A percentile compares a stretch with the other conserved stretches of the same genome.
Evolutionary conservation across 768 basidiomycete species (phyloP).

Genomic region (Roridomyces roridus): DNA sequence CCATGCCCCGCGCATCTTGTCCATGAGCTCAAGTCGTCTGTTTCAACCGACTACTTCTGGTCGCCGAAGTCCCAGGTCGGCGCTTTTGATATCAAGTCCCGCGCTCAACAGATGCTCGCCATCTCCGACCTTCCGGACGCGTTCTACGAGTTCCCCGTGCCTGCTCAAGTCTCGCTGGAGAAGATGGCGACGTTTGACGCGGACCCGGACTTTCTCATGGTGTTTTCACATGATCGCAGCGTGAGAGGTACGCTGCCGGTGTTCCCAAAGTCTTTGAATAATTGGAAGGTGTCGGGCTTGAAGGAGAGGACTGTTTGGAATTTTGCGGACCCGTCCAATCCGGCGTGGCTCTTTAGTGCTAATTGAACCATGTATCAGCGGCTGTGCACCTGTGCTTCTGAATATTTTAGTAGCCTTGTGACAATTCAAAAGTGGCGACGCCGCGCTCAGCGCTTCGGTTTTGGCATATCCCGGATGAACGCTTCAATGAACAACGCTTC

Average conservation of each 20-base stretch:
- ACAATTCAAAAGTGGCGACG: too few relatives aligned
- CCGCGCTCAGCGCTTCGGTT: too few relatives aligned
- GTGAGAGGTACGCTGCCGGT: slow-evolving; percentile 2
- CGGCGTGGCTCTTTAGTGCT: slow-evolving; percentile 17
- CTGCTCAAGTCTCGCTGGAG: slow-evolving; percentile 1
- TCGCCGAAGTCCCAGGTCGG: background rate
- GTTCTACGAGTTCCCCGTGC: slow-evolving; percentile 10
- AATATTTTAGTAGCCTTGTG: too few relatives aligned
- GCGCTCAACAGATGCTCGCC: slow-evolving; percentile 1
- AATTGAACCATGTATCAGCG: too few relatives aligned
- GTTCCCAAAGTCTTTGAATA: slow-evolving; percentile 16
- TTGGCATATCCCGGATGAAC: too few relatives aligned
- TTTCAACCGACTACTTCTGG: slow-evolving; percentile 17
- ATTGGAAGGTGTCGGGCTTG: slow-evolving; percentile 5
- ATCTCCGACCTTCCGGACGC: slow-evolving; percentile 5
- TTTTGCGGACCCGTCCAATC: slow-evolving; percentile 20
- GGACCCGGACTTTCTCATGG: slow-evolving; percentile 9
- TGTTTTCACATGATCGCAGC: slow-evolving; percentile 23
- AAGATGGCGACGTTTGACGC: slow-evolving; percentile 18
- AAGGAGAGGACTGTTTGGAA: slow-evolving; percentile 8
- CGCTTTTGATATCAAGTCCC: slow-evolving; percentile 9
- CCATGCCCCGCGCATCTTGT: slow-evolving; percentile 19
- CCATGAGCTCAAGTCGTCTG: background rate
- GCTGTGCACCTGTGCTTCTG: too few relatives aligned
- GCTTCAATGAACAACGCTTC: too few relatives aligned